A percentile compares a stretch with the other conserved stretches of the same genome.
Conservation (phyloP, 2,329 filamentous ascomycete genomes). For the Colletotrichum caudatum region DNA sequence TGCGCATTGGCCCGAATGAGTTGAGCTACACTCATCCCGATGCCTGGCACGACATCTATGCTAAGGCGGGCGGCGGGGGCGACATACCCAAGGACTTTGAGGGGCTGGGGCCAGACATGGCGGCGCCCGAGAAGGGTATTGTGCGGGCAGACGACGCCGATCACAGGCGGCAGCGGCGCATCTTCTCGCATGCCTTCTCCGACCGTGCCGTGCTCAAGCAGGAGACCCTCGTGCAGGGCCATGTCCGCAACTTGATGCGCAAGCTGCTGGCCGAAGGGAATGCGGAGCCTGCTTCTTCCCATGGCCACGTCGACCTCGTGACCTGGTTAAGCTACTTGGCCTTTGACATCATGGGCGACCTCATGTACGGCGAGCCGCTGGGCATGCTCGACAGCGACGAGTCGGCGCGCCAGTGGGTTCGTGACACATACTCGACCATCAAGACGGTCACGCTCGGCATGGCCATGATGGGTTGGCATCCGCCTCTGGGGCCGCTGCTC, state of each 20-base stretch:
- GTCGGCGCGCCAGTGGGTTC: constrained; percentile 47
- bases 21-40: constrained; percentile 41
- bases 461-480: constrained; percentile 35
- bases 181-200: constrained; percentile 49
- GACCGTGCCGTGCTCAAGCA: constrained; percentile 49
- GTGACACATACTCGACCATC: constrained; percentile 44
- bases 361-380: constrained; percentile 49
- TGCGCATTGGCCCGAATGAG: constrained; percentile 41
- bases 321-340: constrained; percentile 45
- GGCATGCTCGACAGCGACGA: constrained; percentile 45
- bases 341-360: constrained; percentile 50
- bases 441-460: constrained; percentile 40
- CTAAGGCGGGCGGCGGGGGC: constrained; percentile 36
- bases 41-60: constrained; percentile 42
- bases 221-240: constrained; percentile 46
- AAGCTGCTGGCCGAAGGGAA: constrained; percentile 35
- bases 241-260: constrained; percentile 41
- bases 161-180: constrained; percentile 41
- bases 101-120: constrained; percentile 50
- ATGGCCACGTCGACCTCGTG: constrained; percentile 44
- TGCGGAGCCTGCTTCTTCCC: constrained; percentile 7
- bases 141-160: constrained; percentile 32
- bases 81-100: constrained; percentile 45
- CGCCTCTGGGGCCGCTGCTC: constrained; percentile 26
- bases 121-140: constrained; percentile 44